These are phyloP conservation scores for Apophysomyces trapeziformis DNA, from an alignment of 371 early-diverging fungal species.

Conservation along the genomic window DNA sequence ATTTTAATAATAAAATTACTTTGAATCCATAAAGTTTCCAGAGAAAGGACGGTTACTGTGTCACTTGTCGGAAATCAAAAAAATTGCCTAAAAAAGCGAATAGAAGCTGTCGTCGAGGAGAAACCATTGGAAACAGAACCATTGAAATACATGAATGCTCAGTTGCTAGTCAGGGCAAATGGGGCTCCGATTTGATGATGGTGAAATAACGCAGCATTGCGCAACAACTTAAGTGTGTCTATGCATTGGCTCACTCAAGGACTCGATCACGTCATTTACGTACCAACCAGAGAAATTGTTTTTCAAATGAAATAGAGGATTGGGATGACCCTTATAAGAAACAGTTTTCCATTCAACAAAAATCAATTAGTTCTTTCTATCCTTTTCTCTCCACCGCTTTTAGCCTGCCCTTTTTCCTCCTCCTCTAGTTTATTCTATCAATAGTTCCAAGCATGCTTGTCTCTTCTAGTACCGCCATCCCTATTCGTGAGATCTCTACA, in stretches of 20 bases:
- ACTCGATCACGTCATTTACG: not conserved
- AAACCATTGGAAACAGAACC: slow-evolving; percentile 3
- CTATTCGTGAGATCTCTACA: not conserved
- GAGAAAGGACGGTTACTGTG: not conserved
- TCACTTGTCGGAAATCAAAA: not conserved
- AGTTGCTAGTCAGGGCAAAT: not conserved
- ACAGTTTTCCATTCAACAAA: too few relatives aligned
- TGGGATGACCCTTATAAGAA: too few relatives aligned
- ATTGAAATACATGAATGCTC: not conserved
- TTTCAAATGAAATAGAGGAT: not conserved
- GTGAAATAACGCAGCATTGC: not conserved
- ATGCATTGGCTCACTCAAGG: slow-evolving; percentile 4
- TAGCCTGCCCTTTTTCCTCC: not conserved
- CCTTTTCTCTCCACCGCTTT: not conserved
- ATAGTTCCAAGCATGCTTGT: not conserved
- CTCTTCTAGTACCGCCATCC: not conserved
- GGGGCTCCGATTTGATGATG: not conserved
- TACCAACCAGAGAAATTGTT: not conserved
- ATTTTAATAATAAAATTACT: not conserved
- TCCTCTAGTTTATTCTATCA: not conserved
- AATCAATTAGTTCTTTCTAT: not conserved
- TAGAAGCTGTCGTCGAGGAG: too few relatives aligned
- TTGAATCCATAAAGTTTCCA: not conserved
- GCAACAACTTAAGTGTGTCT: not conserved
- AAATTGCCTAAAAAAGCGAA: not conserved